Conservation (phyloP, 2,329 filamentous ascomycete species). For the Achaetomium macrosporum region DNA sequence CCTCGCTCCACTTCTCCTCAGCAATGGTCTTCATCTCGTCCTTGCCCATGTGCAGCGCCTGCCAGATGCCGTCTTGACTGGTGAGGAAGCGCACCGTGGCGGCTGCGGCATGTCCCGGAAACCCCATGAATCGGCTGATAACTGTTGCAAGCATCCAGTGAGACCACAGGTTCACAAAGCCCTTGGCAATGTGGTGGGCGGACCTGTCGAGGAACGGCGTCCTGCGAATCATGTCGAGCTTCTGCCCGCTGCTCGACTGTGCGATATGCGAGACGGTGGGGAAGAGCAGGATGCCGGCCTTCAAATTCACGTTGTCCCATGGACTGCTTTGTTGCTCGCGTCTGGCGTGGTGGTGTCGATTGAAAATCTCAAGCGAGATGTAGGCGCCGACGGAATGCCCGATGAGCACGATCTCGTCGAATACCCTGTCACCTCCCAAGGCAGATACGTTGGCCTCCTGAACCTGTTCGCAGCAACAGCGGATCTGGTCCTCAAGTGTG, state of each 20-base stretch:
- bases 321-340: slow-evolving; percentile 9
- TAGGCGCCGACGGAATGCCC: slow-evolving; percentile 73
- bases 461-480: slow-evolving; percentile 36
- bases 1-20: slow-evolving; percentile 54
- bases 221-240: slow-evolving; percentile 40
- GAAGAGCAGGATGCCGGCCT: slow-evolving; percentile 60
- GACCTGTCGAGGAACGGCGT: slow-evolving; percentile 38
- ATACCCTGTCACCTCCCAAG: slow-evolving; percentile 33
- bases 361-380: slow-evolving; percentile 62
- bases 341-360: slow-evolving; percentile 43
- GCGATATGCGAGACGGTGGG: slow-evolving; percentile 70
- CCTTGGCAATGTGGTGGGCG: slow-evolving; percentile 37
- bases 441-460: slow-evolving; percentile 24
- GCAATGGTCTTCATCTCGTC: slow-evolving; percentile 56
- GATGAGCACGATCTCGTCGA: slow-evolving; percentile 58
- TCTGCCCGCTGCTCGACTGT: slow-evolving; percentile 52
- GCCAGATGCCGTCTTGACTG: slow-evolving; percentile 52
- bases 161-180: slow-evolving; percentile 40
- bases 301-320: slow-evolving; percentile 36
- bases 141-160: slow-evolving; percentile 37
- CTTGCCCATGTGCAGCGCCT: slow-evolving; percentile 53
- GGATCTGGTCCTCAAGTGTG: slow-evolving; percentile 50
- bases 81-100: slow-evolving; percentile 50
- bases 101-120: slow-evolving; percentile 43
- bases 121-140: slow-evolving; percentile 39